Evolutionary conservation across 768 basidiomycete genomes (phyloP).

Genomic region (Termitomyces sp.): DNA sequence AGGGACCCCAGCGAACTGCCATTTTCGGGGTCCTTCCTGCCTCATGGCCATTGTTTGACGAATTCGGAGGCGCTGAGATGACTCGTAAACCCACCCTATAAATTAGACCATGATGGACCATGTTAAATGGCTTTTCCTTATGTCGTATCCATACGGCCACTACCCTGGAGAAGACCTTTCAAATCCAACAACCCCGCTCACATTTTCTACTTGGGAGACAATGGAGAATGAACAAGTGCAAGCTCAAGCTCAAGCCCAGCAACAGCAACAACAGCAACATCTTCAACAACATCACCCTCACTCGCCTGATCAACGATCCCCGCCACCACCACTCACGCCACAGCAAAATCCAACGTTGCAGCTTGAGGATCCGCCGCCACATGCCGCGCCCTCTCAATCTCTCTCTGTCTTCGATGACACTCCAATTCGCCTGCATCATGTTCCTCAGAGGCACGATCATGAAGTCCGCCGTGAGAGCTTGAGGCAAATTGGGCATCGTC

Average conservation of each 20-base stretch:
- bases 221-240: slow-evolving; percentile 30
- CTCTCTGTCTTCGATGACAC: slow-evolving; percentile 24
- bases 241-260: slow-evolving; percentile 21
- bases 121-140: slow-evolving; percentile 28
- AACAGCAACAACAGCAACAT: slow-evolving; percentile 16
- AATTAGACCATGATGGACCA: slow-evolving; percentile 19
- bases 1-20: slow-evolving; percentile 19
- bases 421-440: slow-evolving; percentile 28
- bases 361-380: slow-evolving; percentile 27
- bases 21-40: slow-evolving; percentile 20
- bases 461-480: slow-evolving; percentile 24
- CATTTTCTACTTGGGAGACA: slow-evolving; percentile 38
- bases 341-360: slow-evolving; percentile 24
- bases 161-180: slow-evolving; percentile 45
- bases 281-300: slow-evolving; percentile 25
- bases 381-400: slow-evolving; percentile 26
- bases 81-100: slow-evolving; percentile 33
- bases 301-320: slow-evolving; percentile 22
- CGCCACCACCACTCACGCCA: slow-evolving; percentile 22
- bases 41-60: slow-evolving; percentile 34
- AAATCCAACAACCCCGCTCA: slow-evolving; percentile 43
- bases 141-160: slow-evolving; percentile 47
- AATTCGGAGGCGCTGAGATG: slow-evolving; percentile 23
- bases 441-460: slow-evolving; percentile 21
- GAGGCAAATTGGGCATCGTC: slow-evolving; percentile 17